Base-by-base conservation (phyloP, 73 alveolate species). In the Diophrys sp. region DNA sequence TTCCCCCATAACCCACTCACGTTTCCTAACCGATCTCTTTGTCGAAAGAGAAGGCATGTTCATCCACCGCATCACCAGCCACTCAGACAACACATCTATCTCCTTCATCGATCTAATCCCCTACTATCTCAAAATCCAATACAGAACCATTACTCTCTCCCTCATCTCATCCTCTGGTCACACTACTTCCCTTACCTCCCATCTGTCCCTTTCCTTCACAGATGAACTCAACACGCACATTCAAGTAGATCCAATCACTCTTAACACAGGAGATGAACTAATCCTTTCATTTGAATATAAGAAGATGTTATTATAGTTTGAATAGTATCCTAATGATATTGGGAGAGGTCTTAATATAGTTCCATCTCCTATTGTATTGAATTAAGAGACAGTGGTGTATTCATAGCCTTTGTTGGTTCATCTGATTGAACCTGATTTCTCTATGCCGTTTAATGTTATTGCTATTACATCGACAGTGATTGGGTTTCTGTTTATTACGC, bases 401-500 rank as follows among this genome's bases (percentile, higher is more conserved):
- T 70, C 89, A 27, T 33, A 71, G 55, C 28, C 73, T 25, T 30
- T 85, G 2, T 44, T 85, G 75, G 71, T 85, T 2, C 32, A 57
- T 32, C 56, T 76, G 25, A 31, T 73, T 5, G 89, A 85, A 68
- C 93, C 93, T 11, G 93, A 85, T 73, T 85, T 85, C 71, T 54
- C 82, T 23, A 85, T 85, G 93, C 93, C 93, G 28, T 85, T 85
- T 54, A 85, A 85, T 71, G 93, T 85, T 1, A 85, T 67, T 70
- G 80, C 89, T 0, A 77, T 85, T 33, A 72, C 93, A 5, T 68
- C 78, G 67, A 77, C 89, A 18, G 77, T 80, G 2, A 71, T 85
- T 28, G 93, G 81, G 23, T 85, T 85, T 33, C n/a, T 77, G 72
- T 77, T 24, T 18, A 27, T 75, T 44, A 55, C 27, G 24, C 28